Base-by-base conservation (phyloP, 495 filamentous ascomycete species). In the Glonium stellatum region DNA sequence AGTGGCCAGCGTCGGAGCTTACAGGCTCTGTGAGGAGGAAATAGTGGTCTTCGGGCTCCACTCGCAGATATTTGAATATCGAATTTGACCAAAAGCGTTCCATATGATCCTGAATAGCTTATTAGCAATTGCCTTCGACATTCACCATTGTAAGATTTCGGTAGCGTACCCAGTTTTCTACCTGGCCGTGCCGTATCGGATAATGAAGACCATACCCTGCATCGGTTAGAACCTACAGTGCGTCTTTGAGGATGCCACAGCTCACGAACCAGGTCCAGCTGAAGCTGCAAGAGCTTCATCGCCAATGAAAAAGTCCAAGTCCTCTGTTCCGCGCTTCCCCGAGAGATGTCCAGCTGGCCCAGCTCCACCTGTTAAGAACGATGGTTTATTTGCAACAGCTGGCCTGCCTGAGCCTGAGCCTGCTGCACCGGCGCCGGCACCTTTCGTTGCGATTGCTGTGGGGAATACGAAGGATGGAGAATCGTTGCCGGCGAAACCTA, bases 31-130 rank as follows among this genome's bases (percentile, higher is more conserved):
- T 98, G 57, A 98, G 86, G 47, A 98, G 84, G 75, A 98, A 98
- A 76, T 96, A 87, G 70, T 98, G 93, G 70, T 98, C 93, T 77
- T 98, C 93, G 25, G 93, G 93, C 74, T 98, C 93, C 58, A 98
- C 93, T 57, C 93, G 84, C 39, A 98, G 83, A 72, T 98, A 98
- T 72, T 97, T 97, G 80, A 98, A 98, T 75, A 98, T 98, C 25
- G 95, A 97, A 76, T 96, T 97, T 50, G 95, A 97, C 93, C 93
- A 98, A 74, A 96, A 98, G 55, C 93, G 84, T 71, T 98, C 93
- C 93, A 98, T 98, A 65, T 95, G 87, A 73, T 98, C 93, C 87
- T 90, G 31, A 37, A 18, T 35, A 37, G 13, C 55, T 57, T 48
- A 62, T 73, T 53, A 74, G 65, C 47, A 47, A 34, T 34, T 11